These are phyloP conservation scores for Striga asiatica DNA, from an alignment of 257 asterid species.

Conservation along the genomic window DNA sequence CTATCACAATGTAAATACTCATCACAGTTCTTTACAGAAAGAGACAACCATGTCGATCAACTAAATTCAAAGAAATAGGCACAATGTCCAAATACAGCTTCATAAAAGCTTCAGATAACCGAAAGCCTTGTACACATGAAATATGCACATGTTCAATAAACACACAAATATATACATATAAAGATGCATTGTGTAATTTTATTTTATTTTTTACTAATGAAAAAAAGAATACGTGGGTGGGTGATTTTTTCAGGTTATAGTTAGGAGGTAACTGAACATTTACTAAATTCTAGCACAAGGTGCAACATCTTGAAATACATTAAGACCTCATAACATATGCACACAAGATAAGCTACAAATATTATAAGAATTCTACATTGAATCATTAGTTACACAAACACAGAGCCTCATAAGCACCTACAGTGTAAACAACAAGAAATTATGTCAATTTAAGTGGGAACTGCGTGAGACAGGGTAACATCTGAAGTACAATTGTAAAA, in stretches of 20 bases:
- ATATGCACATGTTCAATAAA: background rate
- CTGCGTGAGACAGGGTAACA: no score
- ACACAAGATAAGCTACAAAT: background rate
- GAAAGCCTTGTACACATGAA: background rate
- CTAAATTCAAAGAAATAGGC: background rate
- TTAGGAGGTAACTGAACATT: background rate
- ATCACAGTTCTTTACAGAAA: background rate
- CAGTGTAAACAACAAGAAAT: background rate
- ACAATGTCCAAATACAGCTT: background rate
- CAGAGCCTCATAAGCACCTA: background rate
- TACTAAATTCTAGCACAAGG: background rate
- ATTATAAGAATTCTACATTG: background rate
- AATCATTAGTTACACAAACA: background rate
- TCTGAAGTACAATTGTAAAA: no score
- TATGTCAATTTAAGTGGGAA: no score
- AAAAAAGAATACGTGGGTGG: background rate
- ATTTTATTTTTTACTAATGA: background rate
- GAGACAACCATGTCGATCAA: background rate
- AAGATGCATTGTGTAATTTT: no score
- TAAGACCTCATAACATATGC: background rate
- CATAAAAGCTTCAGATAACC: background rate
- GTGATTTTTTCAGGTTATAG: background rate
- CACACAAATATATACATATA: background rate
- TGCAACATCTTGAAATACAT: background rate
- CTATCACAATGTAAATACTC: background rate